Percentiles rank a stretch among this genome's conserved stretches.
Conservation (phyloP, 2,329 filamentous ascomycete genomes). For the Neocucurbitaria cava region DNA sequence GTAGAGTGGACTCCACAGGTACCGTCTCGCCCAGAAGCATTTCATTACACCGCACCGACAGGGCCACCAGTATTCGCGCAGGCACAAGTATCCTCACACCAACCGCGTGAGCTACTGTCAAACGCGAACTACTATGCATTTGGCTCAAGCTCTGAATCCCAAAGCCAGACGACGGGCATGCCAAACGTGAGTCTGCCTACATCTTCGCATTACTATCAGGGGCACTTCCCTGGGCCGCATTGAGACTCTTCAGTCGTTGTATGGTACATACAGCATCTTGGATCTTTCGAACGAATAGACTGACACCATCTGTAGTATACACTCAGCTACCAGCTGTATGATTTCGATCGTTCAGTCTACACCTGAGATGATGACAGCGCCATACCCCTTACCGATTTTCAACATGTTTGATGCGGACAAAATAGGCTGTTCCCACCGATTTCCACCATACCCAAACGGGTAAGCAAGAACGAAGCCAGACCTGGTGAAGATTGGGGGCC, state of each 20-base stretch:
- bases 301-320: constrained; percentile 12
- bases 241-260: constrained; percentile 11
- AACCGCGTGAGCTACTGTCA: constrained; percentile 12
- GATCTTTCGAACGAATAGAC: constrained; percentile 1
- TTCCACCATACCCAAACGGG: constrained; percentile 1
- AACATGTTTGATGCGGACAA: not conserved
- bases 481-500: constrained; percentile 1
- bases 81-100: constrained; percentile 17
- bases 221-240: constrained; percentile 9
- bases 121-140: constrained; percentile 20
- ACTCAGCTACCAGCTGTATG: constrained; percentile 8
- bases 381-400: not conserved
- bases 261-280: constrained; percentile 5
- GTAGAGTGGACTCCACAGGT: constrained; percentile 14
- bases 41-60: constrained; percentile 20
- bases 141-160: constrained; percentile 10
- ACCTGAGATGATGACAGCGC: not conserved
- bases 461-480: not conserved
- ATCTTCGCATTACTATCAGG: constrained; percentile 15
- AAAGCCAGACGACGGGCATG: constrained; percentile 14
- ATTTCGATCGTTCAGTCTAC: constrained; percentile 3
- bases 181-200: constrained; percentile 27
- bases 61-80: constrained; percentile 18
- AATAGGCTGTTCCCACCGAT: not conserved
- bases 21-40: constrained; percentile 13